Conservation (phyloP, 441 rosid species). For the Viola pubescens region DNA sequence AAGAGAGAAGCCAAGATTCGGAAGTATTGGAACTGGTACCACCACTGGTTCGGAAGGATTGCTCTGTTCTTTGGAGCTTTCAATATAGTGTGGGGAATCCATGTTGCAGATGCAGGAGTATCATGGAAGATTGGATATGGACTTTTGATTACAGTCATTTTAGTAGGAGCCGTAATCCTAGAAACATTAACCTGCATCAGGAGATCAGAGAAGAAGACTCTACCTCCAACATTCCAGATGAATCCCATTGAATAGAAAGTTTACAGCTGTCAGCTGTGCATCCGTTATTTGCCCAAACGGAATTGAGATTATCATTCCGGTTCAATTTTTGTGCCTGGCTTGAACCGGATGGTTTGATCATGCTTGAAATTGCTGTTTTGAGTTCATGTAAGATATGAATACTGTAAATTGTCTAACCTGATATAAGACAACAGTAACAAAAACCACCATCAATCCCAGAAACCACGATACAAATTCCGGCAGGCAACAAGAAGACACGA, state of each 20-base stretch:
- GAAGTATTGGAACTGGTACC: constrained; percentile 85
- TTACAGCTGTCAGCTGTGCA: neutral
- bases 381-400: no score
- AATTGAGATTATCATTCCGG: constrained; percentile 4
- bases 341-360: neutral
- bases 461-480: no score
- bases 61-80: constrained; percentile 70
- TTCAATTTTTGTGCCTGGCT: constrained; percentile 6
- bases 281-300: neutral
- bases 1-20: constrained; percentile 65
- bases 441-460: no score
- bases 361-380: no score
- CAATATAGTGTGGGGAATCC: constrained; percentile 60
- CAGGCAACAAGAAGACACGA: no score
- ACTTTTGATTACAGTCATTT: constrained; percentile 41
- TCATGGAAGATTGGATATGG: constrained; percentile 76
- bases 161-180: constrained; percentile 44
- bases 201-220: constrained; percentile 24
- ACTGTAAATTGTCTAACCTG: no score
- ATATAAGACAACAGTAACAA: no score
- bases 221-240: constrained; percentile 54
- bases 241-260: constrained; percentile 40
- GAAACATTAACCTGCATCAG: constrained; percentile 46
- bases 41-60: constrained; percentile 72
- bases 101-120: constrained; percentile 45